These are phyloP conservation scores for Sanghuangporus weigelae DNA, from an alignment of 1,284 basidiomycete genomes.

Conservation along the genomic window DNA sequence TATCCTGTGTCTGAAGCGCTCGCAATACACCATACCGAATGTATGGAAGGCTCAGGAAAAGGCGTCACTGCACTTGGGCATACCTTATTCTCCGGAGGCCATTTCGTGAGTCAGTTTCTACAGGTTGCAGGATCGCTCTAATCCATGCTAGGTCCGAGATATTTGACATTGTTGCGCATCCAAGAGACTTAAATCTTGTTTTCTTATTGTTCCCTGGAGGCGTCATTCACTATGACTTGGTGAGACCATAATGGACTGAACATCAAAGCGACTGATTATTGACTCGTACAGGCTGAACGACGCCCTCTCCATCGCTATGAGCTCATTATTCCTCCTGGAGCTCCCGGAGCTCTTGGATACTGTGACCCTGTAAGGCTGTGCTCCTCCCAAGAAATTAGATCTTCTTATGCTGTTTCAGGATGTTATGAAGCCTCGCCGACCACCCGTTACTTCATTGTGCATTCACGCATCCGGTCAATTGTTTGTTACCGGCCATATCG, in stretches of 20 bases:
- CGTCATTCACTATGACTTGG: slow-evolving; percentile 68
- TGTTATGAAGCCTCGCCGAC: slow-evolving; percentile 65
- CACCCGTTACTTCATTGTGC: slow-evolving; percentile 67
- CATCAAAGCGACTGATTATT: neutral
- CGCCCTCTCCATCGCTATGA: slow-evolving; percentile 62
- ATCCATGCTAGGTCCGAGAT: neutral
- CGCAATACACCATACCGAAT: slow-evolving; percentile 64
- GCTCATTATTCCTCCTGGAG: slow-evolving; percentile 66
- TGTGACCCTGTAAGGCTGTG: slow-evolving; percentile 35
- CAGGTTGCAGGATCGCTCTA: neutral
- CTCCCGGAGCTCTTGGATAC: slow-evolving; percentile 74
- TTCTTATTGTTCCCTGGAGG: slow-evolving; percentile 66
- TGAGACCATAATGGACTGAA: slow-evolving; percentile 28
- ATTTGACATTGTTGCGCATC: slow-evolving; percentile 67
- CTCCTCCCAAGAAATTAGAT: neutral
- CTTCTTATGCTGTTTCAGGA: slow-evolving; percentile 36
- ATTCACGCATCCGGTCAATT: slow-evolving; percentile 68
- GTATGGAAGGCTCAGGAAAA: slow-evolving; percentile 76
- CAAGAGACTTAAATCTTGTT: slow-evolving; percentile 74
- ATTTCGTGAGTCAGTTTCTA: slow-evolving; percentile 36
- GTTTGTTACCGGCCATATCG: slow-evolving; percentile 72
- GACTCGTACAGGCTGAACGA: slow-evolving; percentile 46
- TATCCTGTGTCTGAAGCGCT: slow-evolving; percentile 56
- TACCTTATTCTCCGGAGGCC: slow-evolving; percentile 35
- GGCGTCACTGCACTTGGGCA: slow-evolving; percentile 52